Evolutionary conservation across 2,329 filamentous ascomycete species (phyloP).

Genomic region (Akanthomyces muscarius): DNA sequence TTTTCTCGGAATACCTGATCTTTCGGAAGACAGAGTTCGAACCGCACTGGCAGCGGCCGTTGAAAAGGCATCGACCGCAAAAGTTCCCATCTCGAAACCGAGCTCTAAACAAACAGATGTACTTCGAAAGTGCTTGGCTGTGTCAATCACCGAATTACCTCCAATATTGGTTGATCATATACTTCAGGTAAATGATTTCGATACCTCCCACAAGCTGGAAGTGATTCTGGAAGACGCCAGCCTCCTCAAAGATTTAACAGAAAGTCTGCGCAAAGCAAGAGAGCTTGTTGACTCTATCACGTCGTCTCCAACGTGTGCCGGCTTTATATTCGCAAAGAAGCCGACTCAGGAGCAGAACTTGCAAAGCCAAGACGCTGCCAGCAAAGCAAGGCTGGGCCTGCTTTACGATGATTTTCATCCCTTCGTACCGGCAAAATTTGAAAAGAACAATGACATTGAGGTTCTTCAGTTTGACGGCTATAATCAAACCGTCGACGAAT

Average conservation of each 20-base stretch:
- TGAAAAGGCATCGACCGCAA: constrained; percentile 48
- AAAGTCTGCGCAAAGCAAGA: constrained; percentile 66
- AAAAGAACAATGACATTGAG: constrained; percentile 58
- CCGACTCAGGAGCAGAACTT: constrained; percentile 1
- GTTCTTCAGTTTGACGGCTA: constrained; percentile 79
- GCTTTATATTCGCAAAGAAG: constrained; percentile 82
- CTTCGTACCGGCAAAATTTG: constrained; percentile 78
- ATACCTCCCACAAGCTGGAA: constrained; percentile 62
- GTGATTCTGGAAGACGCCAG: constrained; percentile 64
- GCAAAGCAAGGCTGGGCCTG: constrained; percentile 38
- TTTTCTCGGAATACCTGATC: constrained; percentile 65
- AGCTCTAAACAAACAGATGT: constrained; percentile 72
- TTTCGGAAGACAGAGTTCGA: constrained; percentile 70
- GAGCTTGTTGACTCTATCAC: constrained; percentile 66
- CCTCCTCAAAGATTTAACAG: constrained; percentile 63
- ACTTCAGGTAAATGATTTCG: constrained; percentile 65
- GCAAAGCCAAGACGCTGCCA: constrained; percentile 24
- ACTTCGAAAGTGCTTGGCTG: constrained; percentile 73
- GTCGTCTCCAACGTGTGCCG: constrained; percentile 60
- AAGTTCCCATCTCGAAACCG: constrained; percentile 53
- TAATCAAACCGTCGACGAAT: constrained; percentile 92
- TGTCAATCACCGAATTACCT: constrained; percentile 83
- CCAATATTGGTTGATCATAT: constrained; percentile 85
- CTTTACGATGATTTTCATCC: constrained; percentile 96
- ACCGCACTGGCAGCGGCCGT: constrained; percentile 64